phyloP scores from a whole-genome alignment of 129 eudicot genomes.

The Saussurea involucrata region DNA sequence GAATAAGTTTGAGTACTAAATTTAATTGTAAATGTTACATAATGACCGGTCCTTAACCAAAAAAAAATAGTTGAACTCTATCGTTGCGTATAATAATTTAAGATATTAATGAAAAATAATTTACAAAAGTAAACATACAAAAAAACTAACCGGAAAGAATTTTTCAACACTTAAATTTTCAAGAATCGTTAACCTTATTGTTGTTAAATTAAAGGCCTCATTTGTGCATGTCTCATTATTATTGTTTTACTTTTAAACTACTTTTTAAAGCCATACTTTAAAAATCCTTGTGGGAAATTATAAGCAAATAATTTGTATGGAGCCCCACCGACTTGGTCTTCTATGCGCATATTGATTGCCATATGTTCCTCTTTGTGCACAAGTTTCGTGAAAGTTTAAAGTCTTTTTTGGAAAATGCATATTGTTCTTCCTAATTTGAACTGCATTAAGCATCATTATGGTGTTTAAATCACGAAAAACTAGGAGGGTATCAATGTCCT shows the following conservation, averaged over 20 bases:
- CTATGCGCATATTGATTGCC: slow-evolving; percentile 28
- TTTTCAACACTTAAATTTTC: neutral
- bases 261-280: slow-evolving; percentile 28
- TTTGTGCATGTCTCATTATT: slow-evolving; percentile 22
- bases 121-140: neutral
- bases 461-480: slow-evolving; percentile 16
- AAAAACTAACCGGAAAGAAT: neutral
- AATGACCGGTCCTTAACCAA: neutral
- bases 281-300: slow-evolving; percentile 37
- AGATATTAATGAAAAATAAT: neutral
- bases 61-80: neutral
- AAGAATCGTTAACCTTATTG: slow-evolving; percentile 5
- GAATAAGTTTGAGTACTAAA: too few species aligned
- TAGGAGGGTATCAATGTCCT: slow-evolving; percentile 7
- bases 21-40: neutral
- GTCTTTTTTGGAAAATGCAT: slow-evolving; percentile 26
- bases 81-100: neutral
- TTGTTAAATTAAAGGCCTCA: slow-evolving; percentile 24
- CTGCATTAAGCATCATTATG: slow-evolving; percentile 20
- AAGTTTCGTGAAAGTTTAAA: slow-evolving; percentile 36
- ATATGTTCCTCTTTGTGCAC: slow-evolving; percentile 29
- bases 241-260: slow-evolving; percentile 19
- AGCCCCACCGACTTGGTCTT: slow-evolving; percentile 38
- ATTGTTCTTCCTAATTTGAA: slow-evolving; percentile 29
- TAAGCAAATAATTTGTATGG: slow-evolving; percentile 38